Base-by-base conservation (phyloP, 306 rosid genomes). In the Ceratonia siliqua region DNA sequence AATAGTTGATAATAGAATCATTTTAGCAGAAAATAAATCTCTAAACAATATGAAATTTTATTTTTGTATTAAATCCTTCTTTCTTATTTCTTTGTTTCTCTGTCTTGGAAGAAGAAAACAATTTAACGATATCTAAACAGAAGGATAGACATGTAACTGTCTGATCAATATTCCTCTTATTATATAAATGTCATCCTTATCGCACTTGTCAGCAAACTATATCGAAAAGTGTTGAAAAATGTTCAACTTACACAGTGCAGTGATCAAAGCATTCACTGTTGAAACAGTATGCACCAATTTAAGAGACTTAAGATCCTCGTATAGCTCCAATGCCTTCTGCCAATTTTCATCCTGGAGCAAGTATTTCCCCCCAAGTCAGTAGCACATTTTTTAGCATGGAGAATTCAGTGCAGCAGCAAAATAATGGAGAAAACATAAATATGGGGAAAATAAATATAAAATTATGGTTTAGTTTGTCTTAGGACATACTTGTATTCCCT, bases 211-310 rank as follows among this genome's bases (percentile, higher is more conserved):
- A 57, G 63, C 28, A 54, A 14, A 64, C 27, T 65, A 66, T 42
- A 48, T 17, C 8, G 27, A 25, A 18, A 28, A 56, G 21, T 13
- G 30, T 3, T n/a, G 30, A 73, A 32, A 63, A 42, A 68, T 35
- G 41, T 36, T 28, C 50, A 48, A 85, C 98, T 84, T 87, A 94
- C 98, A 94, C 62, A 94, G 84, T 76, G 98, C 95, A 63, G 95
- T 94, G 73, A 94, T 90, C 85, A 90, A 85, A 77, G 98, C 98
- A 82, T 94, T 94, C 78, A 90, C 76, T 63, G 97, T 89, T 78
- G 98, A 87, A 83, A 90, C 97, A 62, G 91, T 84, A 59, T 42
- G 82, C 61, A 70, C 75, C 84, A 83, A 64, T 61, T 90, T 87
- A 66, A 74, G 80, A 66, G 89, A 83, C 75, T 88, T 94, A 74